Conservation (phyloP, 2,329 filamentous ascomycete species). For the Ophiostoma ips region DNA sequence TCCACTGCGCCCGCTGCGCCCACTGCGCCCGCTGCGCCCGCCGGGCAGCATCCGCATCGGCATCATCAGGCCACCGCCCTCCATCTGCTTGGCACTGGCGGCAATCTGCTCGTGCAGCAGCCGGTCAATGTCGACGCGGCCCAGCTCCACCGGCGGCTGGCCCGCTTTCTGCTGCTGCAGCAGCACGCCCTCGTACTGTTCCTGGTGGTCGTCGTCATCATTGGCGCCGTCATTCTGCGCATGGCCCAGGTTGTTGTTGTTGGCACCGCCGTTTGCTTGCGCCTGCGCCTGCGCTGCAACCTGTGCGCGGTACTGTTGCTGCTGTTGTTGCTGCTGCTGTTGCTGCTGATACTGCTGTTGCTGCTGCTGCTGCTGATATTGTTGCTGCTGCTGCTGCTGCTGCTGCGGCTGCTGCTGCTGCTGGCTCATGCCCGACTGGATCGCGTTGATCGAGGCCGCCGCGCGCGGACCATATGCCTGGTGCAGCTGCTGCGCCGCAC, state of each 20-base stretch:
- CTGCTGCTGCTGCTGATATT: slow-evolving; percentile 13
- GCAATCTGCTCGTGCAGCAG: slow-evolving; percentile 56
- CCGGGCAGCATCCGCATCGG: slow-evolving; percentile 40
- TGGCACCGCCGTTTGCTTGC: slow-evolving; percentile 20
- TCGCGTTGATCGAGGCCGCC: slow-evolving; percentile 51
- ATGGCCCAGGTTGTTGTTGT: slow-evolving; percentile 15
- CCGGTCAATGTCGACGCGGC: slow-evolving; percentile 50
- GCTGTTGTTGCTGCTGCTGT: slow-evolving; percentile 8
- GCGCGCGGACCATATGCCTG: slow-evolving; percentile 48
- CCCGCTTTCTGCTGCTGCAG: slow-evolving; percentile 41
- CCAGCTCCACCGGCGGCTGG: slow-evolving; percentile 39
- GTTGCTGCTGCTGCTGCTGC: slow-evolving; percentile 12
- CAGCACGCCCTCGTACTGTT: slow-evolving; percentile 44
- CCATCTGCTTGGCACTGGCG: slow-evolving; percentile 51
- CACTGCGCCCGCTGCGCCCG: slow-evolving; percentile 34
- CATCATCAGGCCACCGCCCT: slow-evolving; percentile 64
- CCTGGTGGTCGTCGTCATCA: slow-evolving; percentile 58
- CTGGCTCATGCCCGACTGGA: slow-evolving; percentile 30
- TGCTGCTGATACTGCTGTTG: slow-evolving; percentile 12
- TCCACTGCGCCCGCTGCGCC: slow-evolving; percentile 25
- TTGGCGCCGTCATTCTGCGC: slow-evolving; percentile 66
- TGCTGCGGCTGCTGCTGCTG: slow-evolving; percentile 13
- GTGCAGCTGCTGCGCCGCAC: slow-evolving; percentile 43
- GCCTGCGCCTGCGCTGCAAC: slow-evolving; percentile 17
- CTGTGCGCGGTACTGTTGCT: slow-evolving; percentile 23